A percentile compares a stretch with the other conserved stretches of the same genome.
phyloP scores from a whole-genome alignment of 1,284 basidiomycete genomes.

The Nidula niveotomentosa region DNA sequence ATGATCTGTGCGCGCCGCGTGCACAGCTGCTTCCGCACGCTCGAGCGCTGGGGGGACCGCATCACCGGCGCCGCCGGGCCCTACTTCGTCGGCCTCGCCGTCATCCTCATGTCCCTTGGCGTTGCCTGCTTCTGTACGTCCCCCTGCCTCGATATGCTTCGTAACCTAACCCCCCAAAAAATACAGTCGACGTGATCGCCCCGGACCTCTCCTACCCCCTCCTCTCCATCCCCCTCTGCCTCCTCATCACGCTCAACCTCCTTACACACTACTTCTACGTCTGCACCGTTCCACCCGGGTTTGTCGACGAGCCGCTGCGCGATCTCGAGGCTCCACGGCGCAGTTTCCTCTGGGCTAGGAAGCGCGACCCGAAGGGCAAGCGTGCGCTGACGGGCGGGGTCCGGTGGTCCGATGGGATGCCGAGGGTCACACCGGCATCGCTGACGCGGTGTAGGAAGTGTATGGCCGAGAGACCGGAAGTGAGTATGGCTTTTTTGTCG shows the following conservation, averaged over 20 bases:
- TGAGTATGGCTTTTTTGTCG: constrained; percentile 32
- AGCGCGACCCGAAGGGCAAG: constrained; percentile 10
- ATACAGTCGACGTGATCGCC: constrained; percentile 72
- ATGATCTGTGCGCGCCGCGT: constrained; percentile 60
- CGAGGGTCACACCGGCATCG: constrained; percentile 50
- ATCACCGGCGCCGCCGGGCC: constrained; percentile 91
- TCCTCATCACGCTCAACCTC: constrained; percentile 78
- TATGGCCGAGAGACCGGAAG: constrained; percentile 77
- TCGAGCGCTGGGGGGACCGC: constrained; percentile 79
- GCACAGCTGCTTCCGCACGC: constrained; percentile 82
- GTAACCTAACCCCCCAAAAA: constrained; percentile 2
- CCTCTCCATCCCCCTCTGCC: constrained; percentile 64
- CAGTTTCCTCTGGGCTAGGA: constrained; percentile 55
- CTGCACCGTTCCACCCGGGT: constrained; percentile 77
- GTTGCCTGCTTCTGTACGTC: constrained; percentile 81
- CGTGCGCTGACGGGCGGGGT: constrained; percentile 30
- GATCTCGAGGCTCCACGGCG: constrained; percentile 32
- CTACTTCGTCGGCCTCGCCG: constrained; percentile 81
- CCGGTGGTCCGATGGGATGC: constrained; percentile 28
- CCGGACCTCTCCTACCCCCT: constrained; percentile 52
- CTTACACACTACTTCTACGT: constrained; percentile 85
- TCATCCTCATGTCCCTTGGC: constrained; percentile 69
- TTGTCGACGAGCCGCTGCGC: constrained; percentile 46
- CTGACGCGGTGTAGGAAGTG: constrained; percentile 71
- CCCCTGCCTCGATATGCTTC: background rate